A percentile compares a stretch with the other conserved stretches of the same genome.
Evolutionary conservation across 805 yeast genomes (phyloP).

Genomic region (Blastobotrys chiropterorum): DNA sequence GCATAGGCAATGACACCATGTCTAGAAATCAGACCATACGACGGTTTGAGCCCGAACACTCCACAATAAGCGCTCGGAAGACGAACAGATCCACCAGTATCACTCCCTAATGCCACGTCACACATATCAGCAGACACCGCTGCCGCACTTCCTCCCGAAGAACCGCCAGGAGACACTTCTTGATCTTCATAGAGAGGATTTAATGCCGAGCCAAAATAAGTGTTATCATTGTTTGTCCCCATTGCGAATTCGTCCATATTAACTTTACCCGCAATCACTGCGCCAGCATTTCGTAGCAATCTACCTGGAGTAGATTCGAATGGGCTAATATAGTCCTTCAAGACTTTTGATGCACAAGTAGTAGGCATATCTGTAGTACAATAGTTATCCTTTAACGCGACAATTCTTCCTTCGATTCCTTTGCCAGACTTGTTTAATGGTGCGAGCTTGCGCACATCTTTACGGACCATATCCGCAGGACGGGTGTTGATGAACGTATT

Average conservation of each 20-base stretch:
- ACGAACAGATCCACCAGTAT: conserved; percentile 95
- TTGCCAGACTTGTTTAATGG: conserved; percentile 7
- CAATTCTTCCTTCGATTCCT: conserved; percentile 26
- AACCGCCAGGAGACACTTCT: conserved; percentile 68
- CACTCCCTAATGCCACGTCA: conserved; percentile 84
- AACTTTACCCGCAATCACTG: conserved; percentile 61
- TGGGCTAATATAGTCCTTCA: conserved; percentile 61
- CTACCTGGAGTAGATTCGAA: conserved; percentile 69
- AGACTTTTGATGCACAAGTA: conserved; percentile 69
- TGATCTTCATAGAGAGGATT: conserved; percentile 40
- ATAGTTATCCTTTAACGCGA: conserved; percentile 76
- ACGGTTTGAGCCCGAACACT: conserved; percentile 82
- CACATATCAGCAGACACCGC: conserved; percentile 70
- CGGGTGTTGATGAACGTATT: conserved; percentile 28
- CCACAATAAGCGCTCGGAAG: conserved; percentile 88
- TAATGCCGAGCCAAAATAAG: conserved; percentile 28
- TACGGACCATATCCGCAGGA: conserved; percentile 12
- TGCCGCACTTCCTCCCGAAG: conserved; percentile 95
- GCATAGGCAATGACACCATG: conserved; percentile 93
- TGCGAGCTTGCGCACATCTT: conserved; percentile 8
- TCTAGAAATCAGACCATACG: conserved; percentile 86
- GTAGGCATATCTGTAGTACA: conserved; percentile 61
- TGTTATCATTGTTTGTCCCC: conserved; percentile 52
- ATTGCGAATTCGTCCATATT: conserved; percentile 97
- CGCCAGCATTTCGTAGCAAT: conserved; percentile 48